These are phyloP conservation scores for Bryoglossum gracile DNA, from an alignment of 495 filamentous ascomycete species.

Conservation along the genomic window DNA sequence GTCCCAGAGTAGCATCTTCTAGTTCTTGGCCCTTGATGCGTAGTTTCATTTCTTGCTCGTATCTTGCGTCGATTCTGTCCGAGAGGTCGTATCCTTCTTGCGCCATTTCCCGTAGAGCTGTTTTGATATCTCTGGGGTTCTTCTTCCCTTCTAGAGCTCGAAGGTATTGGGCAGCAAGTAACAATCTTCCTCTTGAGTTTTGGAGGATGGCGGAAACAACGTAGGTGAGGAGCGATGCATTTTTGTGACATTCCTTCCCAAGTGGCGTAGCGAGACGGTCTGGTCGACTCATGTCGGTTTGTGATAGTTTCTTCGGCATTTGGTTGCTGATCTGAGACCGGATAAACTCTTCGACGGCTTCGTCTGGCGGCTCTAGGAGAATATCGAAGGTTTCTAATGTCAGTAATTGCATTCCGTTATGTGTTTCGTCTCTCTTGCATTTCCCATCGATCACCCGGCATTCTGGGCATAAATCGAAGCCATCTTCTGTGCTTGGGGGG, in stretches of 20 bases:
- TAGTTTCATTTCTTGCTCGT: slow-evolving; percentile 22
- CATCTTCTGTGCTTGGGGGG: background rate
- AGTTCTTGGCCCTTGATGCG: slow-evolving; percentile 10
- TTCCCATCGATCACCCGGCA: background rate
- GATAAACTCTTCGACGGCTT: background rate
- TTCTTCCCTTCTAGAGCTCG: slow-evolving; percentile 13
- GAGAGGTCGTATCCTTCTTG: slow-evolving; percentile 11
- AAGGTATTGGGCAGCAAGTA: slow-evolving; percentile 24
- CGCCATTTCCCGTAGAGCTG: slow-evolving; percentile 9
- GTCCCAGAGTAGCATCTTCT: slow-evolving; percentile 4
- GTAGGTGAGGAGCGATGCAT: slow-evolving; percentile 11
- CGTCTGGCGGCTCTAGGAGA: slow-evolving; percentile 3
- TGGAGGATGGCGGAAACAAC: slow-evolving; percentile 19
- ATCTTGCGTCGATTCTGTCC: slow-evolving; percentile 19
- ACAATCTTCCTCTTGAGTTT: slow-evolving; percentile 23
- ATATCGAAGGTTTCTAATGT: slow-evolving; percentile 4
- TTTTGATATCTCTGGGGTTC: slow-evolving; percentile 14
- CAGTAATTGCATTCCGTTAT: background rate
- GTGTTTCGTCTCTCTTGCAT: background rate
- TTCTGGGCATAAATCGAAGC: slow-evolving; percentile 6
- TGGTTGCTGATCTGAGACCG: slow-evolving; percentile 13
- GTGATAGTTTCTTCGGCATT: background rate
- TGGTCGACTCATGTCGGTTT: background rate
- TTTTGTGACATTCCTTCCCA: slow-evolving; percentile 15
- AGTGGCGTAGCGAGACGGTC: background rate